Percentiles rank a stretch among this genome's conserved stretches.
Evolutionary conservation across 2,329 filamentous ascomycete species (phyloP).

Genomic region (Aureobasidium lini): DNA sequence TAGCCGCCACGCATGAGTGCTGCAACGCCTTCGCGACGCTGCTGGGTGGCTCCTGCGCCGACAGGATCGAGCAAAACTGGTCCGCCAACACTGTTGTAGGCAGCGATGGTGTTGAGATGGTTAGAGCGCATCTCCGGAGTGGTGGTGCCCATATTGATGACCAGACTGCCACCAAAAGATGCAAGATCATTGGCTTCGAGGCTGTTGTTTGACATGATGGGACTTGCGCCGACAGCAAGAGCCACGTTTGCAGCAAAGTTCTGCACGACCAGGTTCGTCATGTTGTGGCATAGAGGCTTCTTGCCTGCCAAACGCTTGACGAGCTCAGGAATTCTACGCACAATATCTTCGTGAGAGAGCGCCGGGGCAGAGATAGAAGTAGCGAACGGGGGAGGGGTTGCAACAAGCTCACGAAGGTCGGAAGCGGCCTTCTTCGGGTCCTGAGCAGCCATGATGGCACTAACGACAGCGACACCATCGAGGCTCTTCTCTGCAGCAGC

Average conservation of each 20-base stretch:
- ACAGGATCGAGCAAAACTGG: constrained; percentile 86
- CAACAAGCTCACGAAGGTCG: constrained; percentile 52
- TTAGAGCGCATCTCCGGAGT: constrained; percentile 66
- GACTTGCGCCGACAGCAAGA: constrained; percentile 73
- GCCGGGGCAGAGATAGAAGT: constrained; percentile 21
- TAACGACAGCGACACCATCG: constrained; percentile 81
- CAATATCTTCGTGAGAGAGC: constrained; percentile 23
- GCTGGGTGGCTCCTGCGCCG: constrained; percentile 72
- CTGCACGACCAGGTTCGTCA: constrained; percentile 94
- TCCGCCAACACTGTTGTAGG: constrained; percentile 70
- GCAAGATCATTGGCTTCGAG: constrained; percentile 77
- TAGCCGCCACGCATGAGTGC: constrained; percentile 65
- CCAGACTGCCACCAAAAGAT: constrained; percentile 65
- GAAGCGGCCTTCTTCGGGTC: constrained; percentile 59
- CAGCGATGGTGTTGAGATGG: constrained; percentile 64
- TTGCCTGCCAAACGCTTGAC: constrained; percentile 54
- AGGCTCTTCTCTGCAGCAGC: constrained; percentile 50
- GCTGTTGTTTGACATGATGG: constrained; percentile 89
- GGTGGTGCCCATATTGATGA: constrained; percentile 93
- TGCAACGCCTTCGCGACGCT: constrained; percentile 64
- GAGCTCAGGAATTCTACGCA: constrained; percentile 23
- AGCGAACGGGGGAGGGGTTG: constrained; percentile 30
- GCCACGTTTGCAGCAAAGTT: constrained; percentile 92
- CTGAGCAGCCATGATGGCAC: constrained; percentile 69
- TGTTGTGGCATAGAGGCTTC: constrained; percentile 82